phyloP scores from a whole-genome alignment of 1,139 yeast genomes.

The Cylindricascospora bacillispora region DNA sequence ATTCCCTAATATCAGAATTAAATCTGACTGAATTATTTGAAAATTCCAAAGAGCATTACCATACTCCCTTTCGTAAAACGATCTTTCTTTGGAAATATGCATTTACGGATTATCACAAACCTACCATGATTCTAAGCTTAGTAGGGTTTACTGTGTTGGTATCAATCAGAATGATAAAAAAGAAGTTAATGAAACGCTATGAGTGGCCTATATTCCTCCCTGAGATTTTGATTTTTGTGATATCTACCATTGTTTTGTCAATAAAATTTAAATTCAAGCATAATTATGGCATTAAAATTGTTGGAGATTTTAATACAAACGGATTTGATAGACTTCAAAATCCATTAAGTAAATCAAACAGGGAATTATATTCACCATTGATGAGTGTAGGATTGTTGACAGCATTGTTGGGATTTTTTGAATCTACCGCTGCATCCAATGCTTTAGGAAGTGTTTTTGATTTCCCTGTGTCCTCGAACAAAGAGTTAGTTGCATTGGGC shows the following conservation, averaged over 20 bases:
- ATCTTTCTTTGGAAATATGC: slow-evolving; percentile 39
- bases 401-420: slow-evolving; percentile 85
- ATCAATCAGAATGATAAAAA: slow-evolving; percentile 34
- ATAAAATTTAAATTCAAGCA: slow-evolving; percentile 41
- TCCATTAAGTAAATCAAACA: slow-evolving; percentile 32
- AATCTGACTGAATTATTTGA: slow-evolving; percentile 40
- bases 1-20: slow-evolving; percentile 58
- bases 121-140: slow-evolving; percentile 43
- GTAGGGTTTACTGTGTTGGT: slow-evolving; percentile 35
- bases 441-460: slow-evolving; percentile 57
- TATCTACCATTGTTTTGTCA: slow-evolving; percentile 48
- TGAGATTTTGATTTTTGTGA: slow-evolving; percentile 68
- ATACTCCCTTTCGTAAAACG: slow-evolving; percentile 65
- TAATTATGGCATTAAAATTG: slow-evolving; percentile 43
- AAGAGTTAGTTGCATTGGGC: slow-evolving; percentile 78
- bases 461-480: slow-evolving; percentile 56
- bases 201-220: slow-evolving; percentile 43
- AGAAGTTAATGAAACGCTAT: slow-evolving; percentile 23
- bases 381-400: slow-evolving; percentile 55
- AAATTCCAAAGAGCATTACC: slow-evolving; percentile 42
- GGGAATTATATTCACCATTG: slow-evolving; percentile 24
- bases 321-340: slow-evolving; percentile 33
- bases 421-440: slow-evolving; percentile 86
- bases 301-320: slow-evolving; percentile 49
- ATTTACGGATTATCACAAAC: slow-evolving; percentile 30